Conservation (phyloP, 2,329 filamentous ascomycete genomes). For the Talaromyces pinophilus region DNA sequence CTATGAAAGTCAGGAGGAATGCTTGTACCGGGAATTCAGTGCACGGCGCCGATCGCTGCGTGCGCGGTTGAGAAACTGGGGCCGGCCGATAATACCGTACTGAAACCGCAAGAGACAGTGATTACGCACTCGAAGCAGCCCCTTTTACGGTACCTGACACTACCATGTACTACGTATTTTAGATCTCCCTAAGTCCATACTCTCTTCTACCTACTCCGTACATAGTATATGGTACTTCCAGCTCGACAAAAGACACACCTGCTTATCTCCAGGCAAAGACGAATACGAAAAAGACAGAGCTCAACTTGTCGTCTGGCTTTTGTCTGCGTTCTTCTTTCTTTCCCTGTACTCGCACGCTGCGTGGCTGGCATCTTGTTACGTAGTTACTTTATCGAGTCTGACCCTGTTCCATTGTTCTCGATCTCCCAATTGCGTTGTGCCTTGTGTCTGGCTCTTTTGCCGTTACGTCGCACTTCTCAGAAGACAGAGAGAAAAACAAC, state of each 20-base stretch:
- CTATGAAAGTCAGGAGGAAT: background rate
- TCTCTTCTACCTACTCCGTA: too few species aligned
- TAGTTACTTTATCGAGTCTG: background rate
- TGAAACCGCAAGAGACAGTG: background rate
- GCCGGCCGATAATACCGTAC: background rate
- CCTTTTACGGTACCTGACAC: constrained; percentile 9
- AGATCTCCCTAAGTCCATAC: background rate
- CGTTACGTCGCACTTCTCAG: background rate
- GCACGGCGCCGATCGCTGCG: constrained; percentile 9
- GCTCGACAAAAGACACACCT: background rate
- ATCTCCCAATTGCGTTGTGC: background rate
- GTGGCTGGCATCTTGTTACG: background rate
- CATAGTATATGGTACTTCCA: too few species aligned
- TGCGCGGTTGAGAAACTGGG: background rate
- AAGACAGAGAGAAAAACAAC: background rate
- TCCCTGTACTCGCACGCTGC: background rate
- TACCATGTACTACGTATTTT: background rate
- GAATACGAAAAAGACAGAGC: background rate
- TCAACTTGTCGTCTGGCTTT: background rate
- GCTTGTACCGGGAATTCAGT: background rate
- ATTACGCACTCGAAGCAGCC: background rate
- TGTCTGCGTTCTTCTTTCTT: background rate
- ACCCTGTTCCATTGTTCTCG: background rate
- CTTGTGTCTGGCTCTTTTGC: background rate
- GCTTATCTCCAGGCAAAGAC: background rate